These are phyloP conservation scores for Xylariales sp. DNA, from an alignment of 2,329 filamentous ascomycete species.

Conservation along the genomic window DNA sequence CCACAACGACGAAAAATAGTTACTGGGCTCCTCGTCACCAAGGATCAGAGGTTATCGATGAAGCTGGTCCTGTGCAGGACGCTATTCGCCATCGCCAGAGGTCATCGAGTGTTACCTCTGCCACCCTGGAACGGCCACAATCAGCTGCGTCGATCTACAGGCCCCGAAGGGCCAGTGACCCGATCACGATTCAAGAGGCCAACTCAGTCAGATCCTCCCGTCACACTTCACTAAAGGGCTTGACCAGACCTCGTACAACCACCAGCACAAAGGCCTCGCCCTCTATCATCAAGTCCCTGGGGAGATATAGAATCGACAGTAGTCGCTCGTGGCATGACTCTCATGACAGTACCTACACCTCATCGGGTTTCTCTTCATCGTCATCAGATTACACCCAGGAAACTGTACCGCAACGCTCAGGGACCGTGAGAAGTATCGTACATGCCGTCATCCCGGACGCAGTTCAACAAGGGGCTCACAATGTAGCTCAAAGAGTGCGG, in stretches of 20 bases:
- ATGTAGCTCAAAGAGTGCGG: constrained; percentile 6
- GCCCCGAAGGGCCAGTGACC: not conserved
- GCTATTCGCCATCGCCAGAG: not conserved
- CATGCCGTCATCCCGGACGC: constrained; percentile 4
- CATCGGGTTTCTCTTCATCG: not conserved
- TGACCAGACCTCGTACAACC: not conserved
- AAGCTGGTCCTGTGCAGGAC: not conserved
- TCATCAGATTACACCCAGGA: not conserved
- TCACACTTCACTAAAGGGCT: not conserved
- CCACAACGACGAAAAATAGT: not conserved
- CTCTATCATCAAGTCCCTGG: not conserved
- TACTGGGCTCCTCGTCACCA: not conserved
- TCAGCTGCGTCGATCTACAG: not conserved
- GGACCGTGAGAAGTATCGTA: constrained; percentile 10
- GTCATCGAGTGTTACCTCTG: not conserved
- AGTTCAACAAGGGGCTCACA: constrained; percentile 7
- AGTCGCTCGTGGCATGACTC: not conserved
- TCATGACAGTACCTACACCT: not conserved
- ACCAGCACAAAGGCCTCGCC: not conserved
- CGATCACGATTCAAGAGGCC: not conserved
- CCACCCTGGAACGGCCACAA: not conserved
- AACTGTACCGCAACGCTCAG: constrained; percentile 7
- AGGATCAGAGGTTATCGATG: not conserved
- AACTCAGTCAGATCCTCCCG: not conserved
- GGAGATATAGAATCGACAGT: not conserved